Evolutionary conservation across 2,329 filamentous ascomycete genomes (phyloP).

Genomic region (Fusarium vanettenii): DNA sequence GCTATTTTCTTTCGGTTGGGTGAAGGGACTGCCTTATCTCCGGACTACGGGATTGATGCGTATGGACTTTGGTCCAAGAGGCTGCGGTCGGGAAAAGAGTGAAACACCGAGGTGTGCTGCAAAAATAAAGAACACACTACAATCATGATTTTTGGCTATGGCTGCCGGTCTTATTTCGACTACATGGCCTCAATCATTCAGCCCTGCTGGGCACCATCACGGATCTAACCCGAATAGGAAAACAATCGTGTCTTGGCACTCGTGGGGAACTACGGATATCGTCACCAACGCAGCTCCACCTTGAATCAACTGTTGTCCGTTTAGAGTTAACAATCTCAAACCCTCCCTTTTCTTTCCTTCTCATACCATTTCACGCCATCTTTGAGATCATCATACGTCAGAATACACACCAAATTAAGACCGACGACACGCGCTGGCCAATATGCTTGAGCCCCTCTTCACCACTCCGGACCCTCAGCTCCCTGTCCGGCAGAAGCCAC

Average conservation of each 20-base stretch:
- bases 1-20: neutral
- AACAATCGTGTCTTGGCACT: constrained; percentile 36
- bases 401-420: neutral
- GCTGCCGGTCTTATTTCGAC: neutral
- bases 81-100: neutral
- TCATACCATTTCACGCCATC: rapidly evolving
- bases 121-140: neutral
- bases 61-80: neutral
- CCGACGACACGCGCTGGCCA: neutral
- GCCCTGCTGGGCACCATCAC: neutral
- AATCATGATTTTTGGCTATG: rapidly evolving
- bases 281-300: neutral
- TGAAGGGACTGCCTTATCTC: neutral
- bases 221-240: constrained; percentile 39
- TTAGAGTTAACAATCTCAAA: constrained; percentile 23
- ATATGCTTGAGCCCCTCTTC: constrained; percentile 30
- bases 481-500: constrained; percentile 1
- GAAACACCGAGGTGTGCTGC: neutral
- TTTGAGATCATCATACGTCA: neutral
- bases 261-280: constrained; percentile 5
- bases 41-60: neutral
- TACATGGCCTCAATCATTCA: neutral
- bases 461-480: neutral
- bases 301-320: constrained; percentile 18
- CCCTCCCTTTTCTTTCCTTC: neutral